Base-by-base conservation (phyloP, 1,284 basidiomycete genomes). In the Papiliotrema flavescens region DNA sequence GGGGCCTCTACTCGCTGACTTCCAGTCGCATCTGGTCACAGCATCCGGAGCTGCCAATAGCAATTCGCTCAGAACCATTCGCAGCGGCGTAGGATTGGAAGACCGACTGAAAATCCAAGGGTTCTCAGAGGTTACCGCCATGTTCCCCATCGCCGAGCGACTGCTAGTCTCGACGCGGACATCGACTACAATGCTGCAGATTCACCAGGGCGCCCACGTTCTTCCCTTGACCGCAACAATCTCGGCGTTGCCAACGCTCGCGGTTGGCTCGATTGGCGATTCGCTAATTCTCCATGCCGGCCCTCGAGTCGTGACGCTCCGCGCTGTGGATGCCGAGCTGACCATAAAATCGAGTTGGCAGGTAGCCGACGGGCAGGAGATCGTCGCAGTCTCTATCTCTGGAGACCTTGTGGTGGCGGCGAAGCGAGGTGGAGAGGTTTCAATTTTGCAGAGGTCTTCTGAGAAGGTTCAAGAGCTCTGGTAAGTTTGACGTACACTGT, bases 21-120 rank as follows among this genome's bases (percentile, higher is more conserved):
- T 11, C 28, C 67, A 89, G 85, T 83, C 83, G 14, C 85, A 93
- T 69, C 82, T 97, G 45, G 84, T 98, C 2, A 89, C 92, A 0
- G 92, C 90, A 60, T 95, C 92, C 2, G 95, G 95, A 1, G 87
- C 86, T 0, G 82, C 83, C 19, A 90, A 85, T 57, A 83, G 85
- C 0, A 93, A 94, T 7, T 87, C 87, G 11, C 70, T 98, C 9
- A 85, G 90, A 37, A 76, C 94, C 24, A 82, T 98, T 9, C 81
- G 90, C 55, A 91, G 86, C 58, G 94, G 94, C 2, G 91, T 90
- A 0, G 88, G 90, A 53, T 84, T 95, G 64, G 80, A 85, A 50
- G 85, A 88, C 61, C 63, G 84, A 5, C 83, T 86, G 0, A 73
- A 74, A 23, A 66, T 91, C 6, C 81, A 84, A 22, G 88, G 85